Percentiles rank a stretch among this genome's conserved stretches.
Conservation (phyloP, 768 basidiomycete genomes). For the Hygrophorus russula region DNA sequence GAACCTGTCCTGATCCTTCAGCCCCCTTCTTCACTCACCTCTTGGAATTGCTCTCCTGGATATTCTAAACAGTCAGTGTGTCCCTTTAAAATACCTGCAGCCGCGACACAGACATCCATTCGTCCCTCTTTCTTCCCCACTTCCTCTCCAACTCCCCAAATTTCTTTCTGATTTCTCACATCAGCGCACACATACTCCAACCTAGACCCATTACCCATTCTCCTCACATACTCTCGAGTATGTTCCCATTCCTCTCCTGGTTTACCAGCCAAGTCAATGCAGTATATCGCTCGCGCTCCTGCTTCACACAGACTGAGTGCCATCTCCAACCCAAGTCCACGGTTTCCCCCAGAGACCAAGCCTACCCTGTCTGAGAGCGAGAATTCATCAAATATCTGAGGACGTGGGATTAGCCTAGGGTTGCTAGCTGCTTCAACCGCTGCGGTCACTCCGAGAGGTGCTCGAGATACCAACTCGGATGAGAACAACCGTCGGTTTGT, state of each 20-base stretch:
- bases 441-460: conserved; percentile 52
- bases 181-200: conserved; percentile 55
- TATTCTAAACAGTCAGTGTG: conserved; percentile 58
- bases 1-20: too few species aligned
- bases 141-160: conserved; percentile 45
- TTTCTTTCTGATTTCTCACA: conserved; percentile 48
- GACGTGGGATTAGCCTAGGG: conserved; percentile 20
- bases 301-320: conserved; percentile 64
- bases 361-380: conserved; percentile 45
- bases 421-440: conserved; percentile 35
- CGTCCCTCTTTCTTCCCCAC: conserved; percentile 59
- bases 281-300: conserved; percentile 60
- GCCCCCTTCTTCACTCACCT: too few species aligned
- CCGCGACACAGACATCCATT: conserved; percentile 69
- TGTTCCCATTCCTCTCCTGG: conserved; percentile 49
- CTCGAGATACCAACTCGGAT: conserved; percentile 32
- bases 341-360: conserved; percentile 52
- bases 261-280: conserved; percentile 46
- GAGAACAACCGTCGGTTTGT: background rate
- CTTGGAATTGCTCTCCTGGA: conserved; percentile 50
- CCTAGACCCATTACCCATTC: conserved; percentile 28
- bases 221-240: conserved; percentile 39
- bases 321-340: conserved; percentile 79
- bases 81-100: conserved; percentile 58
- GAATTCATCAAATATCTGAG: conserved; percentile 53